Conservation (phyloP, 805 yeast genomes). For the Hanseniaspora hatyaiensis region DNA sequence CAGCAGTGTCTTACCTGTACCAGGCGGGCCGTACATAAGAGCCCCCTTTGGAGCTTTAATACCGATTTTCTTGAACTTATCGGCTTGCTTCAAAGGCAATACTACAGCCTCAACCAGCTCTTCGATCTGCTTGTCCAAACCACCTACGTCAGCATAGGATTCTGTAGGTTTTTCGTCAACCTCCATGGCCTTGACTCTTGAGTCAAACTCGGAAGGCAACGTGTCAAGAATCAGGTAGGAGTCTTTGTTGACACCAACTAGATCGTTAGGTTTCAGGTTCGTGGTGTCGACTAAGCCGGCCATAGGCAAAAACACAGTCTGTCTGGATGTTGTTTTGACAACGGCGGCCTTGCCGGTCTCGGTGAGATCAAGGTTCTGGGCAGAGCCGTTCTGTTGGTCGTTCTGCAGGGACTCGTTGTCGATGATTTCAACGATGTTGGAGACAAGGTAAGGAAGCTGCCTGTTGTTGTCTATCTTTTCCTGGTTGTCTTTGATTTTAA, state of each 20-base stretch:
- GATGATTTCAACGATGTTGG: slow-evolving; percentile 87
- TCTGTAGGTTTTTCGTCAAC: slow-evolving; percentile 98
- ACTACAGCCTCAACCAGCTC: slow-evolving; percentile 97
- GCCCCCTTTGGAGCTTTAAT: slow-evolving; percentile 98
- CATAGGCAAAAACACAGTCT: slow-evolving; percentile 89
- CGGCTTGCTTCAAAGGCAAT: slow-evolving; percentile 96
- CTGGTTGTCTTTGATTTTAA: slow-evolving; percentile 87
- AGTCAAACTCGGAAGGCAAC: slow-evolving; percentile 92
- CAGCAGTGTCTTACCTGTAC: slow-evolving; percentile 92
- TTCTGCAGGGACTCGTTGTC: slow-evolving; percentile 50
- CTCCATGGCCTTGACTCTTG: slow-evolving; percentile 97
- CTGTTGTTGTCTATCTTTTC: slow-evolving; percentile 92
- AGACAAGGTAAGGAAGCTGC: slow-evolving; percentile 91
- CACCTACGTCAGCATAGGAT: slow-evolving; percentile 95
- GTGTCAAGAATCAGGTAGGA: slow-evolving; percentile 87
- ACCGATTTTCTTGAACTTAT: slow-evolving; percentile 85
- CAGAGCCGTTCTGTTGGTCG: slow-evolving; percentile 84
- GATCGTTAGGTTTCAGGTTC: slow-evolving; percentile 88
- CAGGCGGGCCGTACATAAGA: slow-evolving; percentile 97
- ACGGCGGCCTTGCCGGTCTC: slow-evolving; percentile 96
- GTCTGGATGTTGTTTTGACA: slow-evolving; percentile 92
- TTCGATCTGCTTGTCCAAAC: slow-evolving; percentile 94
- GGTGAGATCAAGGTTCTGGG: slow-evolving; percentile 72
- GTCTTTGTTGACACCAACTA: slow-evolving; percentile 96
- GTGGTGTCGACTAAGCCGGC: slow-evolving; percentile 90